A percentile compares a stretch with the other conserved stretches of the same genome.
phyloP scores from a whole-genome alignment of 139 green algal species.

The Pleodorina starrii region DNA sequence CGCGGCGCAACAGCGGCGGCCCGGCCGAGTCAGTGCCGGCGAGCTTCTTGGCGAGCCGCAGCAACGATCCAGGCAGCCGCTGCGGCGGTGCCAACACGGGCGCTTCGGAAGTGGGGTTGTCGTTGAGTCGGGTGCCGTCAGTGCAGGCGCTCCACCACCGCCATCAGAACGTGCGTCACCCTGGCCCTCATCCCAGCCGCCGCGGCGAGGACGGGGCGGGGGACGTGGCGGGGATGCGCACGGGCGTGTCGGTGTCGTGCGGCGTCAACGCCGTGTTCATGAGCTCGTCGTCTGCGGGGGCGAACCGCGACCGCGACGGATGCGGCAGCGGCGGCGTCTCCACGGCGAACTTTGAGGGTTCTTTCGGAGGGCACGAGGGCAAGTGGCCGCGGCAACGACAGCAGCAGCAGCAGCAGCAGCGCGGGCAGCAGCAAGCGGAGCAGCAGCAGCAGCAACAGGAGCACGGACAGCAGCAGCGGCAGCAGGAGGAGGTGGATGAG shows the following conservation, averaged over 20 bases:
- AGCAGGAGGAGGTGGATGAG: background rate
- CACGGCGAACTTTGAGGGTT: background rate
- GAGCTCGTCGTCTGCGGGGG: background rate
- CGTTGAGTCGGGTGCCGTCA: too few relatives aligned
- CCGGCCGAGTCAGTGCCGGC: too few relatives aligned
- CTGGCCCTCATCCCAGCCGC: background rate
- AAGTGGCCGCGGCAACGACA: background rate
- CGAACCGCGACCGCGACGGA: background rate
- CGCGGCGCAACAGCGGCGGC: background rate
- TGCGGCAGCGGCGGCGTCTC: too few relatives aligned
- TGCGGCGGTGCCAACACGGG: background rate
- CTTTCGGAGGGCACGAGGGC: background rate
- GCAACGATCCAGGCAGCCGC: background rate
- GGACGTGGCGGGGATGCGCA: background rate
- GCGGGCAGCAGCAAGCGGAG: background rate
- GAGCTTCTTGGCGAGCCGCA: too few relatives aligned
- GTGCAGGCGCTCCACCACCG: too few relatives aligned
- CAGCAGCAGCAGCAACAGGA: background rate
- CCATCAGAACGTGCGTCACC: background rate
- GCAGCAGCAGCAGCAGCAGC: background rate
- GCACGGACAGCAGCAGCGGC: background rate
- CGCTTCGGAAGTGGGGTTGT: background rate
- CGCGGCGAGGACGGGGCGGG: too few relatives aligned
- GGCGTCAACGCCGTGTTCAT: background rate
- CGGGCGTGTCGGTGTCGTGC: background rate